phyloP scores from a whole-genome alignment of 257 asterid genomes.

The Penstemon eatonii region DNA sequence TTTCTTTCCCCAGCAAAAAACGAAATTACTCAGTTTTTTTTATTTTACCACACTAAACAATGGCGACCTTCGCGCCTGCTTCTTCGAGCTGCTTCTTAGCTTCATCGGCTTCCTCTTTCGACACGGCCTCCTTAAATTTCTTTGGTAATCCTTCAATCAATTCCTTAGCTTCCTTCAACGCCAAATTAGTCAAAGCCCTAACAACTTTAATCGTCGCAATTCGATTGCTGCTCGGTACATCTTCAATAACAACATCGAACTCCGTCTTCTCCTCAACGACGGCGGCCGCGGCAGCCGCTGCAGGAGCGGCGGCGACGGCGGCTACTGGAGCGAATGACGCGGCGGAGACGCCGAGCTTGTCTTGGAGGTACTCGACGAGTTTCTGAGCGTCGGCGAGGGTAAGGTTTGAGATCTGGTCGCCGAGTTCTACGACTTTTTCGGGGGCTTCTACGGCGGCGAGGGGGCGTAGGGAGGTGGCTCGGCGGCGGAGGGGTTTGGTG shows the following conservation, averaged over 20 bases:
- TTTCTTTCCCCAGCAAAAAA: background rate
- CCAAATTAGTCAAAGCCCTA: constrained; percentile 74
- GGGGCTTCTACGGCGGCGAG: constrained; percentile 66
- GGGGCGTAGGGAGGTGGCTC: constrained; percentile 37
- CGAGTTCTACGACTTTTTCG: constrained; percentile 72
- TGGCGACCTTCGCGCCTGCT: constrained; percentile 75
- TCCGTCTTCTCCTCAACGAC: constrained; percentile 90
- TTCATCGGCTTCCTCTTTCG: constrained; percentile 79
- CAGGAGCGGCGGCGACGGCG: constrained; percentile 48
- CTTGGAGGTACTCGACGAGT: constrained; percentile 93
- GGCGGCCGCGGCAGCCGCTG: constrained; percentile 47
- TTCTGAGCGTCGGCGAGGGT: constrained; percentile 88
- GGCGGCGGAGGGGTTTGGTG: constrained; percentile 42
- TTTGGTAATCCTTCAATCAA: constrained; percentile 85
- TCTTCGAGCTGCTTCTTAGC: constrained; percentile 85
- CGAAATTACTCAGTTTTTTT: too few relatives aligned
- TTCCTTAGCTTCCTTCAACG: constrained; percentile 83
- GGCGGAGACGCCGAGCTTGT: constrained; percentile 90
- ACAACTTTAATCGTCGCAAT: constrained; percentile 70
- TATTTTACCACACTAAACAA: constrained; percentile 39
- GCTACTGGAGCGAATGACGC: constrained; percentile 83
- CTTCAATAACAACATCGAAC: constrained; percentile 85
- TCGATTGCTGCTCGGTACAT: constrained; percentile 74
- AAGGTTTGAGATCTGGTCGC: constrained; percentile 74
- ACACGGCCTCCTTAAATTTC: constrained; percentile 73